Base-by-base conservation (phyloP, 441 rosid genomes). In the Croton setiger region DNA sequence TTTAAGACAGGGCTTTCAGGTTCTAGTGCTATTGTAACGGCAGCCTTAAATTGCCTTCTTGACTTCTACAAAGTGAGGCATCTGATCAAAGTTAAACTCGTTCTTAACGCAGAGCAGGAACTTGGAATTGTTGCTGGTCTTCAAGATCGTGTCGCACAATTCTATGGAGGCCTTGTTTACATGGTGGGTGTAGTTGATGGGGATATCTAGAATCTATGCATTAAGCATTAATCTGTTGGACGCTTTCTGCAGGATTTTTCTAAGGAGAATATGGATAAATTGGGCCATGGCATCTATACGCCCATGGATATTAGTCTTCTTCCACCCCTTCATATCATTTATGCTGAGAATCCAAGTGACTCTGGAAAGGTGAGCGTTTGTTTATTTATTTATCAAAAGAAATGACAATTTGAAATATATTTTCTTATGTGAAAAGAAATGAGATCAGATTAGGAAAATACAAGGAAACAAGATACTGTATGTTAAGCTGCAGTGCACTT, bases 101-200 rank as follows among this genome's bases (percentile, higher is more conserved):
- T 92, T 57, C 94, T 94, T 51, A 70, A 48, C 21, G 97, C 98
- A 1, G 98, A 94, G 85, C 69, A 85, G 75, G 88, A 90, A 71
- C 91, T 94, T 31, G 96, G 99, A 59, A 92, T 92, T 65, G 92
- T 94, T 67, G 99, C 98, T 14, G 99, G 99, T 66, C 96, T 92
- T 78, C 97, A 90, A 78, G 98, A 92, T 82, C 84, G 98, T 23
- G 99, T 94, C 15, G 97, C 96, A 43, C 96, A 90, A 72, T 88
- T 92, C 27, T 94, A 90, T 74, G 98, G 98, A 23, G 99, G 97
- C 73, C 97, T 92, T 62, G 92, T 88, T 71, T 84, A 85, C 82
- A 92, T 92, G 98, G 98, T 92, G 41, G 60, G 77, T 67, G 39
- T 54, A 64, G 35, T 36, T 47, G 37, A n/a, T 11, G 67, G 14